Conservation (phyloP, 2,329 filamentous ascomycete species). For the Alternaria sp. region DNA sequence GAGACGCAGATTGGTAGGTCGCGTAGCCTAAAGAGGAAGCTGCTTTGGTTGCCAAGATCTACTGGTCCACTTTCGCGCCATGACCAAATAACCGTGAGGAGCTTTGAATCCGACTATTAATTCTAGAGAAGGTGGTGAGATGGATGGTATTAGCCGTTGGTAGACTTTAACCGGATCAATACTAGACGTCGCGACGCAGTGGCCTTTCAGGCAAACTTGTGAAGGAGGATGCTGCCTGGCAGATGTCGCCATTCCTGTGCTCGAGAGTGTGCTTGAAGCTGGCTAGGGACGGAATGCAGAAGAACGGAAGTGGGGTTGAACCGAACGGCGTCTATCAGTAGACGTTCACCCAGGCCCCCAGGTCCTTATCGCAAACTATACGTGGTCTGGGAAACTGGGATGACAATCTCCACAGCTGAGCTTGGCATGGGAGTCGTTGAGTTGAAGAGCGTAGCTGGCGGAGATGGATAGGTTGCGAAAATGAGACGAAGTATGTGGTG, state of each 20-base stretch:
- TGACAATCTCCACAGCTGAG: conserved; percentile 11
- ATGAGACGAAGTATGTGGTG: background rate
- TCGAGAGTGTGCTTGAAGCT: background rate
- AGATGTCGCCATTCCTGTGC: background rate
- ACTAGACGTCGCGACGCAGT: background rate
- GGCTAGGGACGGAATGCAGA: background rate
- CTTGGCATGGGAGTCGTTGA: conserved; percentile 18
- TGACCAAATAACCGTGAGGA: conserved; percentile 11
- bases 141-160: conserved; percentile 12
- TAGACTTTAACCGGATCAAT: conserved; percentile 10
- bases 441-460: conserved; percentile 1
- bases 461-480: conserved; percentile 3
- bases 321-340: background rate
- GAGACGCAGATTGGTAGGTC: conserved; percentile 21
- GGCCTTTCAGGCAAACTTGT: conserved; percentile 5
- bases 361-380: conserved; percentile 15
- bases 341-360: background rate
- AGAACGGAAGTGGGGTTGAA: background rate
- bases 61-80: conserved; percentile 20
- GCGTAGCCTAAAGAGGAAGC: conserved; percentile 31
- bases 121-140: conserved; percentile 8
- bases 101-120: conserved; percentile 4
- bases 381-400: conserved; percentile 6
- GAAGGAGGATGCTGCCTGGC: background rate
- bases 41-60: conserved; percentile 27